Evolutionary conservation across 495 filamentous ascomycete genomes (phyloP), one percentile per base, ranked within the genome.

Genomic region (Hypomontagnella submonticulosa): DNA sequence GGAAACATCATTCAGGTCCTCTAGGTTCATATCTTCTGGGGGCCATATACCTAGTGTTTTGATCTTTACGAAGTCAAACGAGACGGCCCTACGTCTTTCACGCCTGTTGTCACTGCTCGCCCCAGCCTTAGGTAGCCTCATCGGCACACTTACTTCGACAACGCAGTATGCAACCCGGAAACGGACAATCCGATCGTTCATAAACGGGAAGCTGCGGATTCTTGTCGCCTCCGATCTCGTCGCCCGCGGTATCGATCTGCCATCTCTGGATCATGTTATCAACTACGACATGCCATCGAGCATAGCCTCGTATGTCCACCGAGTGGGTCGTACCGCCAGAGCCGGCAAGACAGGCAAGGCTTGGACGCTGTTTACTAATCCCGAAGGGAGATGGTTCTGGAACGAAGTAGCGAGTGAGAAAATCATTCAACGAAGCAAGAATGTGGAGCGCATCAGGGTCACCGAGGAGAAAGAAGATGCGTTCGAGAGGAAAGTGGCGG

Each of bases 251-350:
- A 86, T 99, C n/a, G 95, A 99, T 72, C 80, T 97, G 1, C 83
- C 83, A 1, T 84, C 87, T 19, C 81, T 98, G 19, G 87, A 87
- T 19, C 90, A 96, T 65, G 92, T 98, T 9, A 80, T 98, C 69
- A 97, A 97, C 74, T 99, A 99, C 79, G 95, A 98, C 72, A 80
- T 98, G 33, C 96, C 95, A 0, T 83, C 85, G 7, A 90, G 86
- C 60, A 77, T 92, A 19, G 90, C 87, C 3, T 89, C 87, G 13
- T 99, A 98, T 67, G 89, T 98, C 10, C 95, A 99, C 76, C 89
- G 95, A 16, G 92, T 97, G 9, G 95, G 95, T 8, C 86, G 95
- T 55, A 97, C 95, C 0, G 94, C 94, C 8, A 80, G 94, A 72
- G 94, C 93, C 0, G 91, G 91, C 3, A 87, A 86, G 41, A 73